Evolutionary conservation across 129 eudicot species (phyloP).

Genomic region (Tagetes patula): DNA sequence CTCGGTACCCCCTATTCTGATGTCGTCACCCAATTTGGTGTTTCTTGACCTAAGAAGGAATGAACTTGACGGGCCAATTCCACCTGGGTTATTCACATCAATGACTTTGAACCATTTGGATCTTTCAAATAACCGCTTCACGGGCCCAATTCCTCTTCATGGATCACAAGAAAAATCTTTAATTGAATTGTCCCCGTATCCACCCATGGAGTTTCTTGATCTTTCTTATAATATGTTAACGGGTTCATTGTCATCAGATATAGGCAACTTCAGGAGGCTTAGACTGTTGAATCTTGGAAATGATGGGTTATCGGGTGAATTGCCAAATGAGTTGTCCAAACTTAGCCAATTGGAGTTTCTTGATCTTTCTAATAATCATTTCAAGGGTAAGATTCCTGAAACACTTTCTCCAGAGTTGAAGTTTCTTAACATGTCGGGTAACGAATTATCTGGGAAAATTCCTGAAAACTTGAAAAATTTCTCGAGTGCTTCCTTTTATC

Average conservation of each 20-base stretch:
- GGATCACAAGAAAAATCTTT: constrained; percentile 59
- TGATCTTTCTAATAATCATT: constrained; percentile 70
- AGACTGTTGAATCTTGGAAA: constrained; percentile 65
- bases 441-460: constrained; percentile 57
- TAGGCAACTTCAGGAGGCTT: constrained; percentile 75
- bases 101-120: constrained; percentile 59
- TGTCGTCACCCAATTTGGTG: constrained; percentile 47
- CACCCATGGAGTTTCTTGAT: constrained; percentile 83
- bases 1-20: constrained; percentile 44
- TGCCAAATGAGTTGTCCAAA: constrained; percentile 67
- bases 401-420: constrained; percentile 53
- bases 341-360: constrained; percentile 66
- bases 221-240: constrained; percentile 65
- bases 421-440: constrained; percentile 63
- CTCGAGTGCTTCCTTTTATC: constrained; percentile 63
- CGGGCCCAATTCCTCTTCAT: constrained; percentile 74
- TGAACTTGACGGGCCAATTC: constrained; percentile 69
- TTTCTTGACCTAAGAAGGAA: constrained; percentile 76
- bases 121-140: constrained; percentile 69
- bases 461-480: constrained; percentile 63
- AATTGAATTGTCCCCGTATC: constrained; percentile 59
- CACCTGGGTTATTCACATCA: constrained; percentile 65
- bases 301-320: constrained; percentile 66
- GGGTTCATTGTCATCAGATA: constrained; percentile 56
- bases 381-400: constrained; percentile 68